phyloP scores from a whole-genome alignment of 805 yeast species.

The Monosporozyma solicola region DNA sequence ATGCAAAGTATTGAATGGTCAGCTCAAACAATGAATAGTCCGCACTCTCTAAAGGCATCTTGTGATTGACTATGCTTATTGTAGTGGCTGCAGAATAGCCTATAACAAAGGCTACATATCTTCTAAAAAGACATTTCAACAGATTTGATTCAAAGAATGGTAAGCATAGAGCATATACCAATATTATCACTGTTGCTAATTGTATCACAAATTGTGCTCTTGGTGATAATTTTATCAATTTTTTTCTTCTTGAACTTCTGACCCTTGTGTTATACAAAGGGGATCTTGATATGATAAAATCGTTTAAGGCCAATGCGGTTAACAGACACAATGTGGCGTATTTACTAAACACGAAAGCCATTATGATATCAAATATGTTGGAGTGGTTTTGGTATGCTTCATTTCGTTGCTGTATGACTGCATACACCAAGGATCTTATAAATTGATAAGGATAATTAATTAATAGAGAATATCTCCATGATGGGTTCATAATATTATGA shows the following conservation, averaged over 20 bases:
- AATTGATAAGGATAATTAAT: conserved; percentile 13
- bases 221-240: neutral
- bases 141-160: neutral
- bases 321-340: conserved; percentile 47
- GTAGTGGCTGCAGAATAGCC: conserved; percentile 41
- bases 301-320: conserved; percentile 49
- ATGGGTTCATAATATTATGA: neutral
- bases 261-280: conserved; percentile 1
- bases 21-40: conserved; percentile 26
- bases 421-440: conserved; percentile 9
- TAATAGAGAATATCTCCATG: conserved; percentile 8
- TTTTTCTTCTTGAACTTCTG: neutral
- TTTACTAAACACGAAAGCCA: conserved; percentile 41
- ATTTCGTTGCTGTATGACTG: conserved; percentile 5
- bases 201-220: neutral
- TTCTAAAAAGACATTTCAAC: neutral
- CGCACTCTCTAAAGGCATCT: conserved; percentile 22
- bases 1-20: conserved; percentile 17
- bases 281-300: conserved; percentile 39
- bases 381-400: conserved; percentile 1
- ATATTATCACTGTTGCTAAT: neutral
- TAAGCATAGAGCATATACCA: neutral
- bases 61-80: conserved; percentile 43
- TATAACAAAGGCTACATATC: neutral
- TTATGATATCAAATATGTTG: neutral